Conservation (phyloP, 768 basidiomycete genomes). For the Cantharellus anzutake region DNA sequence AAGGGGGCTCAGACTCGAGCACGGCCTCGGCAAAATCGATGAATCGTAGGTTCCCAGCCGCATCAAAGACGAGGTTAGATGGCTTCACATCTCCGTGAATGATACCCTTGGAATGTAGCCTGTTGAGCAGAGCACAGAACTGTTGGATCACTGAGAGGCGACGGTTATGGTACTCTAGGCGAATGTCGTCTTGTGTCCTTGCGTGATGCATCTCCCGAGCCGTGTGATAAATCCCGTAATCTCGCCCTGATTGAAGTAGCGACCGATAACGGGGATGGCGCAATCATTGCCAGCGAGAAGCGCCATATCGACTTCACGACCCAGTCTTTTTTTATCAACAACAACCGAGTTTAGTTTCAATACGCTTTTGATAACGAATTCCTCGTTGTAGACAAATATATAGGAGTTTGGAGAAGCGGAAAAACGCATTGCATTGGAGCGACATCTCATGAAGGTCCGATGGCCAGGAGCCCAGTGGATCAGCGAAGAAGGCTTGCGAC, state of each 20-base stretch:
- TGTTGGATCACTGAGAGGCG: not conserved
- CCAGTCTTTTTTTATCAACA: not conserved
- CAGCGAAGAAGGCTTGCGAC: not conserved
- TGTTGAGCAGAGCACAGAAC: not conserved
- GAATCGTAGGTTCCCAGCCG: not conserved
- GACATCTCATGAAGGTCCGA: not conserved
- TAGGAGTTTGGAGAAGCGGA: not conserved
- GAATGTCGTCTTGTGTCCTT: not conserved
- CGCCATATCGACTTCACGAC: not conserved
- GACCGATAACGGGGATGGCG: not conserved
- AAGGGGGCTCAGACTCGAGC: not conserved
- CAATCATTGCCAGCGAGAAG: not conserved
- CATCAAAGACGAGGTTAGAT: not conserved
- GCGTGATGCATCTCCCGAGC: not conserved
- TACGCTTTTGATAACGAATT: not conserved
- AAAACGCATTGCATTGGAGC: not conserved
- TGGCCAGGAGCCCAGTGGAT: not conserved
- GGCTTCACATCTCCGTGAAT: not conserved
- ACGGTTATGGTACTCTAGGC: not conserved
- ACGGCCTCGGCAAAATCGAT: not conserved
- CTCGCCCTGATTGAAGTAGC: not conserved
- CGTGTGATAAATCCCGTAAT: not conserved
- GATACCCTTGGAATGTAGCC: not conserved
- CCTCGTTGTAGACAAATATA: not conserved
- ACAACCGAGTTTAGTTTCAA: not conserved